Base-by-base conservation (phyloP, 768 basidiomycete genomes). In the Podaxis pistillaris region DNA sequence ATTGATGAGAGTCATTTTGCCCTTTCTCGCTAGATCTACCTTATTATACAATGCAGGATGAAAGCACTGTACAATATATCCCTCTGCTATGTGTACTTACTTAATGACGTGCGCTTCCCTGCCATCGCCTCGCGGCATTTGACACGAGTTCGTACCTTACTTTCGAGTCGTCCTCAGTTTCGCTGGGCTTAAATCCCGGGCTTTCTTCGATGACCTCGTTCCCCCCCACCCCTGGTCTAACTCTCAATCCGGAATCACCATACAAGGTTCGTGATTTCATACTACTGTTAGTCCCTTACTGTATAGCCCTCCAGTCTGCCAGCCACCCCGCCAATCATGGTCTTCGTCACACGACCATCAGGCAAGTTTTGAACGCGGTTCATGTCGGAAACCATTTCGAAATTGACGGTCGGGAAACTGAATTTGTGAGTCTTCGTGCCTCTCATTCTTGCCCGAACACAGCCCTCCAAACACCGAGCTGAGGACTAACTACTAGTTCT, bases 1-100 rank as follows among this genome's bases (percentile, higher is more conserved):
- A 83, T 87, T 44, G 89, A 94, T 68, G 93, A 94, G 65, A 89
- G 83, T n/a, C 91, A 93, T 68, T 90, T 86, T 73, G 76, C 81
- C 38, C 70, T 90, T 50, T 84, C 85, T n/a, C 67, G 70, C 56
- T 81, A 68, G 37, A 46, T 19, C 44, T 22, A 17, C 44, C 19
- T n/a, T 46, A 26, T 49, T 28, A 22, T 38, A n/a, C 71, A 38
- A 22, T 63, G 37, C 54, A 63, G 28, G 36, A 28, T 19, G 12
- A 17, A 6, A 44, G 49, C 24, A 19, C 17, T 44, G 56, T 22
- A 55, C 36, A 50, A 49, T 26, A 30, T 61, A 44, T 63, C 50
- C 59, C 41, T 59, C 41, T 51, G 33, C 44, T 58, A 41, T 54
- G 22, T 28, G 30, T 46, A 46, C 40, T 53, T 41, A 55, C 51